phyloP scores from a whole-genome alignment of 495 filamentous ascomycete genomes.

The Stereocaulon alpinum region DNA sequence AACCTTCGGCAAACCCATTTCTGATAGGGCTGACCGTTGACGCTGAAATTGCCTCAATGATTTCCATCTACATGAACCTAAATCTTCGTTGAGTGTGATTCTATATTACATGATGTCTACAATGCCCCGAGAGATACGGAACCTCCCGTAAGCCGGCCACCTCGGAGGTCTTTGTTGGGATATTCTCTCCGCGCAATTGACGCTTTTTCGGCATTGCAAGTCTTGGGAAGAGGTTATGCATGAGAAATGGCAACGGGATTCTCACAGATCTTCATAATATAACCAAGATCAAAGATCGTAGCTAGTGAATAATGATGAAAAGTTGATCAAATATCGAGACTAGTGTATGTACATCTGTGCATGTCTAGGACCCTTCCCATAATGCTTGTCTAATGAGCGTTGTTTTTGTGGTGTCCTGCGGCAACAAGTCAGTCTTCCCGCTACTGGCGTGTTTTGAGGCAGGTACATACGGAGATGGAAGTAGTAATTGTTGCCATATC shows the following conservation, averaged over 20 bases:
- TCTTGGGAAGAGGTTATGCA: too few relatives aligned
- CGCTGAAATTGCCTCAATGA: neutral
- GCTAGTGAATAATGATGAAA: neutral
- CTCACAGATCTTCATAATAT: neutral
- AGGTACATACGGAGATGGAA: slow-evolving; percentile 87
- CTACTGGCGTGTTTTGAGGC: neutral
- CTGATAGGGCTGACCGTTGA: slow-evolving; percentile 1
- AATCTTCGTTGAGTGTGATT: too few relatives aligned
- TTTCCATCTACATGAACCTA: neutral
- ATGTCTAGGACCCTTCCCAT: neutral
- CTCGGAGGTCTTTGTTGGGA: too few relatives aligned
- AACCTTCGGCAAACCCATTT: neutral
- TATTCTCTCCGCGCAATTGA: too few relatives aligned
- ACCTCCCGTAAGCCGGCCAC: too few relatives aligned
- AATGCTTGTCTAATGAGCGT: slow-evolving; percentile 64
- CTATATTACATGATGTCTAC: too few relatives aligned
- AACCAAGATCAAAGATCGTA: neutral
- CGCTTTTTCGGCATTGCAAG: too few relatives aligned
- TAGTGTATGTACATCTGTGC: slow-evolving; percentile 15
- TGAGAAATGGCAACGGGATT: neutral
- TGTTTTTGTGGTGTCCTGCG: slow-evolving; percentile 97
- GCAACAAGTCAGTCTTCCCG: slow-evolving; percentile 24
- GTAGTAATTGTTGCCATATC: slow-evolving; percentile 97
- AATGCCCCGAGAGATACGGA: too few relatives aligned
- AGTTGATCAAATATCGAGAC: neutral